phyloP scores from a whole-genome alignment of 2,329 filamentous ascomycete genomes.

The Phyllosticta citrichinensis region DNA sequence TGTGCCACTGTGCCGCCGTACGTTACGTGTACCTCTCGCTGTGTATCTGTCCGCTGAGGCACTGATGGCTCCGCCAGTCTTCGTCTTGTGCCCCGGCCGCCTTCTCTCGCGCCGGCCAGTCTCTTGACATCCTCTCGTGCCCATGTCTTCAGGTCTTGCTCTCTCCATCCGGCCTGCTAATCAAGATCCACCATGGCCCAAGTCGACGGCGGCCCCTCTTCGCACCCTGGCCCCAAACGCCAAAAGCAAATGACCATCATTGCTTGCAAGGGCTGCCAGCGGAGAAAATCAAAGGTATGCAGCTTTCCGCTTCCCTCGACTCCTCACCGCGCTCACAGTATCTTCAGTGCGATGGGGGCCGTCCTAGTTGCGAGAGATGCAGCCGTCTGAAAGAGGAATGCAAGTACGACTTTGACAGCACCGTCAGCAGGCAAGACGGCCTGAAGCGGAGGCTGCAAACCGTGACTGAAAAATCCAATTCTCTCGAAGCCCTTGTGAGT shows the following conservation, averaged over 20 bases:
- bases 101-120: not conserved
- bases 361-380: slow-evolving; percentile 5
- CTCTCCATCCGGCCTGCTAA: not conserved
- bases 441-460: slow-evolving; percentile 7
- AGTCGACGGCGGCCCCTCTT: not conserved
- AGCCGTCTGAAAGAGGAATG: slow-evolving; percentile 6
- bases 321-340: not conserved
- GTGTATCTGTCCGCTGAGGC: not conserved
- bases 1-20: not conserved
- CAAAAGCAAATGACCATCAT: slow-evolving; percentile 8
- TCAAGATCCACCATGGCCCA: not conserved
- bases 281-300: slow-evolving; percentile 7
- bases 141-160: not conserved
- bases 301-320: not conserved
- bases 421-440: slow-evolving; percentile 7
- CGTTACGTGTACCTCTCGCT: not conserved
- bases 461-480: slow-evolving; percentile 3
- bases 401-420: slow-evolving; percentile 7
- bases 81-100: not conserved
- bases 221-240: not conserved
- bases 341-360: slow-evolving; percentile 6
- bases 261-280: slow-evolving; percentile 8
- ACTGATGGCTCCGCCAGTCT: not conserved
- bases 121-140: not conserved
- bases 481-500: slow-evolving; percentile 5